These are phyloP conservation scores for Dioscorea dumetorum DNA, from an alignment of 106 monocot species.

Conservation along the genomic window DNA sequence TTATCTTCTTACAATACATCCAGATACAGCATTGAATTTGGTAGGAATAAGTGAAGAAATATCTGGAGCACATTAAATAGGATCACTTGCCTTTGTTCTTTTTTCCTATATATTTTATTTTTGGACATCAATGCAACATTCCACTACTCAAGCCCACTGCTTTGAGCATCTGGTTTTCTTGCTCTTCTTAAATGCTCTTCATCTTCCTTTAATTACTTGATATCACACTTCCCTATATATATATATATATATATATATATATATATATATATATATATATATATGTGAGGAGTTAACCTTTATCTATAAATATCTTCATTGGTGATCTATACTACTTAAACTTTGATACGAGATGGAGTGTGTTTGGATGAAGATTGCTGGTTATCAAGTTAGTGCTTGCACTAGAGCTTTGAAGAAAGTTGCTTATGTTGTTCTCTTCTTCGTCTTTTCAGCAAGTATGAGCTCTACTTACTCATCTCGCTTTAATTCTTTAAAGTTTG, in stretches of 20 bases:
- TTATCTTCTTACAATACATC: too few relatives aligned
- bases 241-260: too few relatives aligned
- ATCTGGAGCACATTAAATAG: too few relatives aligned
- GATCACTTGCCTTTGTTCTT: too few relatives aligned
- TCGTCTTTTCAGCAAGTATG: slow-evolving; percentile 34
- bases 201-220: background rate
- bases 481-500: too few relatives aligned
- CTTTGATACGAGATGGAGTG: background rate
- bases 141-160: too few relatives aligned
- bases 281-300: background rate
- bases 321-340: background rate
- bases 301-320: background rate
- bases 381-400: slow-evolving; percentile 6
- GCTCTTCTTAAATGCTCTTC: background rate
- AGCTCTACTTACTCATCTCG: background rate
- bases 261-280: too few relatives aligned
- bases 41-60: too few relatives aligned
- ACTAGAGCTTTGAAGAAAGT: slow-evolving; percentile 19
- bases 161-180: background rate
- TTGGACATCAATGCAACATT: too few relatives aligned
- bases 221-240: background rate
- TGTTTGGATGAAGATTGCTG: background rate
- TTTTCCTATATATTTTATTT: background rate
- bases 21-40: too few relatives aligned
- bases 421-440: slow-evolving; percentile 23